Evolutionary conservation across 805 yeast genomes (phyloP), one percentile per base, ranked within the genome.

Genomic region (Spathaspora gorwiae): DNA sequence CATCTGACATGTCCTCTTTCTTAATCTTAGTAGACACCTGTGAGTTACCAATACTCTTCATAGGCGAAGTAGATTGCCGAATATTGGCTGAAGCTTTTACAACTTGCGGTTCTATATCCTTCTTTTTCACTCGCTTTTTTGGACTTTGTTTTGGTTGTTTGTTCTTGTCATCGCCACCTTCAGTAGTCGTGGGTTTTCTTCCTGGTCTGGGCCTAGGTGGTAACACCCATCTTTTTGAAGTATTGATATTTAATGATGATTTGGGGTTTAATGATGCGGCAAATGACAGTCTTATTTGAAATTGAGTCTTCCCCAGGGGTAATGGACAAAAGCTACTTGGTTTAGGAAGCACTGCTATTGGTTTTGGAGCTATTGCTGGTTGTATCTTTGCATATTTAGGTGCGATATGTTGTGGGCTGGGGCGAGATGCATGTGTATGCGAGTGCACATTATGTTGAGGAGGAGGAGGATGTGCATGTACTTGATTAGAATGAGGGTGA

Each of bases 201-300:
- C 75, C 75, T 4, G 73, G 72, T 14, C 73, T 54, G 3, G 73
- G 73, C 40, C 72, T 50, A 1, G 73, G 72, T 7, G 73, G 73
- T 34, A 68, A 51, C 12, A 67, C 67, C 73, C 75, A 71, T 46
- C 62, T 56, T 37, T 65, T 65, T 44, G 65, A 62, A 7, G 72
- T 66, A 49, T 70, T 70, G 14, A 46, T 41, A 29, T 27, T 19
- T 5, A 30, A 26, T 41, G 68, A 37, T 9, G 14, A 14, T 35
- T 39, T 15, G 11, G 26, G 32, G 12, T 29, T 39, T 27, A 43
- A 29, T 5, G 26, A n/a, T n/a, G 39, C 46, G 7, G 31, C 30
- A 38, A 47, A 37, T n/a, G 48, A 40, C 37, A 33, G 41, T 29
- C 44, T 44, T 39, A 47, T 39, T 27, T 29, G 35, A 9, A 48